Evolutionary conservation across 129 eudicot species (phyloP).

Genomic region (Chrysanthemum makinoi): DNA sequence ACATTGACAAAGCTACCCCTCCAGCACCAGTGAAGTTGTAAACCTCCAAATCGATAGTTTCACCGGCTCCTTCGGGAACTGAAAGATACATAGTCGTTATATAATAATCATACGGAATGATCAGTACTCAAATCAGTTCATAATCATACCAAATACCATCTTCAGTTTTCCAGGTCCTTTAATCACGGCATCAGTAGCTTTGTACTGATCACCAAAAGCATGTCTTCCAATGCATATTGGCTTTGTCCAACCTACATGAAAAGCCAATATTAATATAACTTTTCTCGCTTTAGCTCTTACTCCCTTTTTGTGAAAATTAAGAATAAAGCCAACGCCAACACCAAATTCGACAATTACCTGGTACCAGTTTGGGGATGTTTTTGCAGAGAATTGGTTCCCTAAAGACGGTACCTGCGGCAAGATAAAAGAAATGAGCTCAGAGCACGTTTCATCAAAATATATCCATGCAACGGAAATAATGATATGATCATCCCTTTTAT

Average conservation of each 20-base stretch:
- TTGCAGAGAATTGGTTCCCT: conserved; percentile 77
- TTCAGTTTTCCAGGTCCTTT: conserved; percentile 93
- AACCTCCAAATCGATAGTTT: conserved; percentile 71
- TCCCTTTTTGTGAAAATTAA: neutral
- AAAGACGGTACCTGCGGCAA: conserved; percentile 56
- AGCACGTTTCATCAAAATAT: neutral
- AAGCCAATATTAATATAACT: neutral
- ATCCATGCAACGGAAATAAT: neutral
- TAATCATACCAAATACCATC: conserved; percentile 71
- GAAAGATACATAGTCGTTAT: conserved; percentile 15
- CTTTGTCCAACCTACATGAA: conserved; percentile 80
- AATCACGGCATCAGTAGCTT: conserved; percentile 88
- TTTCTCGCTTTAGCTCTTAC: too few relatives aligned
- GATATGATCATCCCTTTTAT: neutral
- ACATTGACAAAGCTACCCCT: conserved; percentile 95
- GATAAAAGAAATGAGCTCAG: neutral
- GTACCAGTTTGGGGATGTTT: conserved; percentile 64
- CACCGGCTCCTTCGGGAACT: conserved; percentile 90
- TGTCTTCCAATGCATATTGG: conserved; percentile 98
- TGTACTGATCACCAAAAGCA: conserved; percentile 98
- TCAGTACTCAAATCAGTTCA: neutral
- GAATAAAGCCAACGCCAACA: neutral
- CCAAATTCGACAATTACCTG: conserved; percentile 34
- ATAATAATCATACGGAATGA: neutral
- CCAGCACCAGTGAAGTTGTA: conserved; percentile 85